Conservation (phyloP, 306 rosid species). For the Acacia confusa region DNA sequence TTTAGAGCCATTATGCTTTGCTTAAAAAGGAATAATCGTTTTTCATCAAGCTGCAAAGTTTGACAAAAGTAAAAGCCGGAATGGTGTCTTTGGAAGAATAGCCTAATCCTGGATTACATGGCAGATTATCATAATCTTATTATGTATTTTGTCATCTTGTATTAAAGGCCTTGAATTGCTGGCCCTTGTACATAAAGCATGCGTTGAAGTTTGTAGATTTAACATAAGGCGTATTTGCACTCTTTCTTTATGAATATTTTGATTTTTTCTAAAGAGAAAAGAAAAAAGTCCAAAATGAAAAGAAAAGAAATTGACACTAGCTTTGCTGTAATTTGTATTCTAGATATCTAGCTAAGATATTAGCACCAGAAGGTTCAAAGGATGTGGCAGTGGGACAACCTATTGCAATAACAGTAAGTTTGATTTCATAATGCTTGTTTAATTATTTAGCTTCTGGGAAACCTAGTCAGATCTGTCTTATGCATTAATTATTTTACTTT, state of each 20-base stretch:
- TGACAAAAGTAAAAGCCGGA: background rate
- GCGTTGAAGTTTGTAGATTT: conserved; percentile 16
- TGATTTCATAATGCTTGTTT: conserved; percentile 28
- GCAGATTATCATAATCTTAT: conserved; percentile 7
- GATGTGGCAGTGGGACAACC: conserved; percentile 94
- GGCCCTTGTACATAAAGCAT: conserved; percentile 19
- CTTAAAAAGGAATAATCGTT: background rate
- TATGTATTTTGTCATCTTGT: background rate
- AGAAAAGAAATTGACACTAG: background rate
- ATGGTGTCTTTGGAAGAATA: background rate
- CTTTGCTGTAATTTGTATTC: conserved; percentile 27
- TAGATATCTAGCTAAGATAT: conserved; percentile 90
- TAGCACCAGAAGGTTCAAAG: conserved; percentile 86
- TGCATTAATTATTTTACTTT: background rate
- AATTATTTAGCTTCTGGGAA: background rate
- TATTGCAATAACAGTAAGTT: conserved; percentile 93
- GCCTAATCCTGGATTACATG: conserved; percentile 6
- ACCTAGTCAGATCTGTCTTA: background rate
- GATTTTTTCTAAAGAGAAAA: background rate
- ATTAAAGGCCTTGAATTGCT: conserved; percentile 8
- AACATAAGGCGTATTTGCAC: conserved; percentile 12
- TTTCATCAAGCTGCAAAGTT: conserved; percentile 22
- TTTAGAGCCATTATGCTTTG: conserved; percentile 11
- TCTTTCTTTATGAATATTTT: conserved; percentile 12
- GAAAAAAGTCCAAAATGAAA: background rate